phyloP scores from a whole-genome alignment of 1,139 yeast genomes.

The Dujonia santamariae region DNA sequence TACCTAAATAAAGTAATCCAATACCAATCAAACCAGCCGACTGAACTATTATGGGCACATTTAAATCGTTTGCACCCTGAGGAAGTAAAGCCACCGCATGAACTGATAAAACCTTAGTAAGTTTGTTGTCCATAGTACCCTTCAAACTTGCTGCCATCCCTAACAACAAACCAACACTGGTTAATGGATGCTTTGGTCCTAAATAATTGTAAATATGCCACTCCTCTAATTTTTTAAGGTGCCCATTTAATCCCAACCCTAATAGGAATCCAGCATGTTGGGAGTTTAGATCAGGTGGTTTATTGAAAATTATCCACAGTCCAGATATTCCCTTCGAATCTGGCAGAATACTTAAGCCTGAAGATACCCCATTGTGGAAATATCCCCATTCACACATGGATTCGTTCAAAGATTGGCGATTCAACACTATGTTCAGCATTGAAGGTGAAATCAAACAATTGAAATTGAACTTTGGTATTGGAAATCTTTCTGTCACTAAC shows the following conservation, averaged over 20 bases:
- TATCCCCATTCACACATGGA: slow-evolving; percentile 74
- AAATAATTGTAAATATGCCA: slow-evolving; percentile 96
- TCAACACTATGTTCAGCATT: slow-evolving; percentile 60
- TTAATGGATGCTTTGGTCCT: slow-evolving; percentile 83
- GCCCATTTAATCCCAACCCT: slow-evolving; percentile 92
- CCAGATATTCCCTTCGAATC: slow-evolving; percentile 76
- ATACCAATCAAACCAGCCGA: slow-evolving; percentile 90
- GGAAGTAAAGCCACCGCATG: slow-evolving; percentile 93
- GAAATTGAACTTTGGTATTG: slow-evolving; percentile 73
- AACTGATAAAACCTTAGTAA: slow-evolving; percentile 88
- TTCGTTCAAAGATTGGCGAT: slow-evolving; percentile 51
- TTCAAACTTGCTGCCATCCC: slow-evolving; percentile 91
- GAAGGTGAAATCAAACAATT: slow-evolving; percentile 65
- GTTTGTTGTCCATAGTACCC: slow-evolving; percentile 81
- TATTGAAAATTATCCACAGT: slow-evolving; percentile 89
- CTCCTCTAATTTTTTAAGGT: slow-evolving; percentile 77
- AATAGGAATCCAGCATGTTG: slow-evolving; percentile 95
- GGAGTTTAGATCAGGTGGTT: slow-evolving; percentile 66
- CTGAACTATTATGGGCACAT: slow-evolving; percentile 80
- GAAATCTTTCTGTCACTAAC: slow-evolving; percentile 78
- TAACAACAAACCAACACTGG: slow-evolving; percentile 80
- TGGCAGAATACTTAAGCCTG: slow-evolving; percentile 75
- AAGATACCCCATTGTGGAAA: slow-evolving; percentile 89
- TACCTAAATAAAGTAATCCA: slow-evolving; percentile 75
- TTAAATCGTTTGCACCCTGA: slow-evolving; percentile 83